Evolutionary conservation across 495 filamentous ascomycete species (phyloP), one percentile per base, ranked within the genome.

Genomic region (Neurospora sp.): DNA sequence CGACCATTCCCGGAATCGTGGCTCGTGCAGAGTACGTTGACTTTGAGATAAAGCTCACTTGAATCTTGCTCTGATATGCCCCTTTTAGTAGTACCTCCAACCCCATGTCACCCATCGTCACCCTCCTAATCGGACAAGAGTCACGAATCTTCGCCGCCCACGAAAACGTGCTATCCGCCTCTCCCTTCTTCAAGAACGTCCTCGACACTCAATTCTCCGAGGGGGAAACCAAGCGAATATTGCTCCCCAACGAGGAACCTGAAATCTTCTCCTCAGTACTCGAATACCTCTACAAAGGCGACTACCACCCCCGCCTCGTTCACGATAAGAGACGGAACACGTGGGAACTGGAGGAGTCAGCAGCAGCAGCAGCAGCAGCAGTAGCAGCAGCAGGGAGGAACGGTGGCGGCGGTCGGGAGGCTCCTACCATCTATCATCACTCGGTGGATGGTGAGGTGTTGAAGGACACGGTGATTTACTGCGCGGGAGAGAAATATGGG

Each of bases 401-500:
- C 28, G 54, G 54, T 2, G 15, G 31, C 13, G 15, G 13, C 1
- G 84, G 81, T 11, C 80, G 82, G 71, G 71, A 79, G 59, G 91
- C 90, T 78, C 86, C 92, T 19, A 94, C 92, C 13, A 83, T 95
- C 73, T 93, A 89, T 74, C 90, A 92, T 76, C 84, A 87, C 69
- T 86, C 82, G 62, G 85, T 89, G 66, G 88, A 90, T 69, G 89
- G 87, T 69, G 86, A 90, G 34, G 88, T 97, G 73, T 83, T 98
- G 62, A 92, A 91, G 76, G 94, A 97, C 83, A 97, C 94, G 4
- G 89, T 93, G 81, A 90, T 98, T 76, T 97, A 97, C 83, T 97
- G 94, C 80, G 88, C 93, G 0, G 94, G 93, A 15, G 89, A 93
- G 70, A 91, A 89, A 79, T 96, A 94, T 79, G 89, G 88, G 37